Conservation (phyloP, 2,329 filamentous ascomycete species). For the Arthrobotrys pseudoclavata region DNA sequence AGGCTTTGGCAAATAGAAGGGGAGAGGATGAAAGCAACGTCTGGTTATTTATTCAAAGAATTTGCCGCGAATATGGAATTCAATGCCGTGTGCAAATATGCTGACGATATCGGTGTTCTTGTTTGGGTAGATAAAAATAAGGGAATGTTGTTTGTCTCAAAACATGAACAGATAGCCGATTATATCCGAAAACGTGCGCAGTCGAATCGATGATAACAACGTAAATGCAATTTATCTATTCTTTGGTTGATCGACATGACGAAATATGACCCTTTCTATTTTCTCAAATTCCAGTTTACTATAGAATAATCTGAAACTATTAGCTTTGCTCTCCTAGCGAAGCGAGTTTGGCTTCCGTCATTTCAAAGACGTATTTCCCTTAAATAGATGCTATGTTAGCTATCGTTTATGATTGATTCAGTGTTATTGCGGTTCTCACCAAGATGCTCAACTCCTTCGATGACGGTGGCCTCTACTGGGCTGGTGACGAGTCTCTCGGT, state of each 20-base stretch:
- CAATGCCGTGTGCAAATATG: constrained; percentile 79
- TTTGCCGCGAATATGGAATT: constrained; percentile 81
- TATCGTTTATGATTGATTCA: background rate
- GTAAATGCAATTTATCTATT: too few species aligned
- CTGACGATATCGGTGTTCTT: constrained; percentile 89
- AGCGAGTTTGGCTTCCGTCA: constrained; percentile 82
- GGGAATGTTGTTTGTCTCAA: constrained; percentile 90
- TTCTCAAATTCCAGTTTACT: background rate
- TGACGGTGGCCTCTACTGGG: constrained; percentile 70
- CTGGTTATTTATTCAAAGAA: constrained; percentile 90
- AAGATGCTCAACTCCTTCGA: constrained; percentile 89
- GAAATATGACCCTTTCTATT: background rate
- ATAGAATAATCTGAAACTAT: background rate
- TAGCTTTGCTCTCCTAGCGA: constrained; percentile 69
- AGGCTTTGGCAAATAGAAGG: constrained; percentile 97
- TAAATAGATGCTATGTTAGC: constrained; percentile 66
- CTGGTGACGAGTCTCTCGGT: constrained; percentile 70
- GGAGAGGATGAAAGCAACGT: constrained; percentile 87
- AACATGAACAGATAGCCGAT: constrained; percentile 87
- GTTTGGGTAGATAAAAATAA: constrained; percentile 85
- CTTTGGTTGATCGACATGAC: background rate
- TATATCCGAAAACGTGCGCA: constrained; percentile 66
- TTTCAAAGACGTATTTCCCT: constrained; percentile 95
- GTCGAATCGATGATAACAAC: constrained; percentile 32
- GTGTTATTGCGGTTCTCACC: constrained; percentile 22